Evolutionary conservation across 257 asterid genomes (phyloP).

Genomic region (Scutellaria minor): DNA sequence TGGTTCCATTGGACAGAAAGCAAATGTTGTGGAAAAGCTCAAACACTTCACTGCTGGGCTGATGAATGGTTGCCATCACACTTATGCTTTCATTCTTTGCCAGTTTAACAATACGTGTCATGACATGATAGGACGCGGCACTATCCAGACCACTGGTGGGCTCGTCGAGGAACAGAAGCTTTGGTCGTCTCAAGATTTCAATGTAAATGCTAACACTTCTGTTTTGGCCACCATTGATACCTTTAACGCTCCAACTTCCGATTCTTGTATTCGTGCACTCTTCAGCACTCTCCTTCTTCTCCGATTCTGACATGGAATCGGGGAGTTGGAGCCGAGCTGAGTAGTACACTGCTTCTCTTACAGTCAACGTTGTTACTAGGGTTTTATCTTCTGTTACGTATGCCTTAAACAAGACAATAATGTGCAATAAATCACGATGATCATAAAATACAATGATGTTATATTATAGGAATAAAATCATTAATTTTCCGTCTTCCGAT

Average conservation of each 20-base stretch:
- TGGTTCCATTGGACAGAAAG: conserved; percentile 51
- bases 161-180: conserved; percentile 58
- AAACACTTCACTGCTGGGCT: conserved; percentile 55
- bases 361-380: conserved; percentile 48
- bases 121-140: conserved; percentile 57
- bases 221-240: conserved; percentile 60
- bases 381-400: conserved; percentile 62
- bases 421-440: too few species aligned
- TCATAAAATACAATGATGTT: too few species aligned
- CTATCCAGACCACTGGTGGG: conserved; percentile 64
- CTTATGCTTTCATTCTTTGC: conserved; percentile 44
- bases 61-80: conserved; percentile 53
- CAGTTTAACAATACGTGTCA: conserved; percentile 43
- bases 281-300: conserved; percentile 49
- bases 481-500: too few species aligned
- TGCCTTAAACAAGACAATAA: conserved; percentile 36
- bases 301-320: conserved; percentile 41
- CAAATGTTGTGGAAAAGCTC: conserved; percentile 52
- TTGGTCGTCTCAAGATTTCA: conserved; percentile 50
- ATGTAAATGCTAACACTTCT: conserved; percentile 57
- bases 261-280: conserved; percentile 47
- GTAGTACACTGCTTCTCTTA: conserved; percentile 52
- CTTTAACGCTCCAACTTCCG: conserved; percentile 56
- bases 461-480: too few species aligned
- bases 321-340: conserved; percentile 63